Percentiles rank a stretch among this genome's conserved stretches.
Evolutionary conservation across 78 protist species (phyloP).

Genomic region (Pigoraptor vietnamica): DNA sequence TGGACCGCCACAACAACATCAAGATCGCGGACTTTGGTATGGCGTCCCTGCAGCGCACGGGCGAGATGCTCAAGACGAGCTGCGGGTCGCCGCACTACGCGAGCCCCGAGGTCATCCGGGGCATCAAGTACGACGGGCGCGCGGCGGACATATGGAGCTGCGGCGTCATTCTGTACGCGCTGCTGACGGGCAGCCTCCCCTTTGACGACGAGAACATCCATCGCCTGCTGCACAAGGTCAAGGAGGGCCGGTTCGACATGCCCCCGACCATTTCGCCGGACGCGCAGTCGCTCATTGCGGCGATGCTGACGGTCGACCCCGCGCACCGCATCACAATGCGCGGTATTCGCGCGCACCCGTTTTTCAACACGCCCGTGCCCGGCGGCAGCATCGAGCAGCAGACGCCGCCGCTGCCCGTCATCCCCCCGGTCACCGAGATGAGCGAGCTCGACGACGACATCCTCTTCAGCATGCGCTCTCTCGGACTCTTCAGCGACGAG

Average conservation of each 20-base stretch:
- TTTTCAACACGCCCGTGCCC: neutral
- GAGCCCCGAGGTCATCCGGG: neutral
- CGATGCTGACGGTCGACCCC: neutral
- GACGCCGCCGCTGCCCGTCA: neutral
- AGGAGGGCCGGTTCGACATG: neutral
- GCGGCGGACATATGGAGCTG: conserved; percentile 31
- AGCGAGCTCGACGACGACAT: neutral
- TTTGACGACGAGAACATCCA: conserved; percentile 91
- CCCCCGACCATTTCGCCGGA: neutral
- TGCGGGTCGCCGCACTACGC: conserved; percentile 72
- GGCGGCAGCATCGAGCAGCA: neutral
- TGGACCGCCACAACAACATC: conserved; percentile 51
- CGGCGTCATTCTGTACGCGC: conserved; percentile 51
- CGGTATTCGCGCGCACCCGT: neutral
- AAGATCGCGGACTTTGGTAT: conserved; percentile 95
- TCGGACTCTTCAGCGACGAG: neutral
- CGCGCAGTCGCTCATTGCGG: neutral
- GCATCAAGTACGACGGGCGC: conserved; percentile 29
- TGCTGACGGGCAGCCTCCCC: conserved; percentile 95
- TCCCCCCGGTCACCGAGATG: neutral
- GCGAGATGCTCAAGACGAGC: neutral
- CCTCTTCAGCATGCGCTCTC: neutral
- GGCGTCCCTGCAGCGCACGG: conserved; percentile 49
- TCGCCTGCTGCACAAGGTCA: neutral
- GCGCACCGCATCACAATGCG: neutral